phyloP scores from a whole-genome alignment of 129 eudicot species.

The Heracleum sosnowskyi region DNA sequence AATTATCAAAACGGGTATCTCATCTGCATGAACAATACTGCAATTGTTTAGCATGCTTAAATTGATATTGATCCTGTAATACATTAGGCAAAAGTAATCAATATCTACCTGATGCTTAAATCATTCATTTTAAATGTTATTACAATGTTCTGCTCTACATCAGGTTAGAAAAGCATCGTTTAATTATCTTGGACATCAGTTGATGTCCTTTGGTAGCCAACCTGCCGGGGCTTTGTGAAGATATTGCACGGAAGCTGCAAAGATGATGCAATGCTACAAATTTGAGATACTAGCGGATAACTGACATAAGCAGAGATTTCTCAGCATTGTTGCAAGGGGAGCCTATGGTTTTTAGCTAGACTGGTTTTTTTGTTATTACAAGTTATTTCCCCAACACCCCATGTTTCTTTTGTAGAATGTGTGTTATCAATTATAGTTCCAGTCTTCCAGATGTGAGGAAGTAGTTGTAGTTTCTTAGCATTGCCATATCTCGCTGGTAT shows the following conservation, averaged over 20 bases:
- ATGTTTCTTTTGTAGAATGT: background rate
- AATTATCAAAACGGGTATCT: background rate
- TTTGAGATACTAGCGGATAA: background rate
- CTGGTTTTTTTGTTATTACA: background rate
- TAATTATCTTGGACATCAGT: background rate
- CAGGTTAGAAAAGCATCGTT: background rate
- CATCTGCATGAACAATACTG: background rate
- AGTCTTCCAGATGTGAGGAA: slow-evolving; percentile 2
- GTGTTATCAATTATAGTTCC: background rate
- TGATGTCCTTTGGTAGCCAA: background rate
- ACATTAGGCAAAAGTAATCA: background rate
- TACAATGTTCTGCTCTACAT: background rate
- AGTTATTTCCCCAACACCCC: background rate
- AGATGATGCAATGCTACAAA: background rate
- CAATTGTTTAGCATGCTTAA: background rate
- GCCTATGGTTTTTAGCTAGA: background rate
- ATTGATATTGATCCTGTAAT: background rate
- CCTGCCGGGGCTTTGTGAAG: background rate
- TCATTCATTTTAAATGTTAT: background rate
- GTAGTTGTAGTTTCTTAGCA: background rate
- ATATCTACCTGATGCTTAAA: background rate
- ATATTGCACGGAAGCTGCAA: background rate
- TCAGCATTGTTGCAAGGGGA: background rate
- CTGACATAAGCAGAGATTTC: background rate
- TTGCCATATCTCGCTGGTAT: background rate